phyloP scores from a whole-genome alignment of 2,329 filamentous ascomycete species.

The Paracoccidioides lutzii region DNA sequence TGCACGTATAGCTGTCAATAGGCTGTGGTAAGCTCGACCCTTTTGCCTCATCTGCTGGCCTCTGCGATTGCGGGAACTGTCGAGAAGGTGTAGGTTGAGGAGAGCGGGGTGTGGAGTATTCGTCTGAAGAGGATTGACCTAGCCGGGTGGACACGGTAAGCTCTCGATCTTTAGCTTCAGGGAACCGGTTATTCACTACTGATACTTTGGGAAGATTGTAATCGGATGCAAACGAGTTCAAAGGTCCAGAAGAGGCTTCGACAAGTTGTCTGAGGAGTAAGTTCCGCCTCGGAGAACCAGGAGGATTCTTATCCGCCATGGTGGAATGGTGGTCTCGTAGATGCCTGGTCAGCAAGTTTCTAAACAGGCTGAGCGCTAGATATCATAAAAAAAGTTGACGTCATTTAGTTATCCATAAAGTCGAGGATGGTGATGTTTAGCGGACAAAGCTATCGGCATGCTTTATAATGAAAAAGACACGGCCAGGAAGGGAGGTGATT shows the following conservation, averaged over 20 bases:
- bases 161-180: not conserved
- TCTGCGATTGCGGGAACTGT: constrained; percentile 1
- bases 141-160: not conserved
- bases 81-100: not conserved
- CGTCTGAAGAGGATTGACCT: not conserved
- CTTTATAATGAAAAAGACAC: not conserved
- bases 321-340: not conserved
- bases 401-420: not conserved
- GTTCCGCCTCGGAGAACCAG: constrained; percentile 11
- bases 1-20: constrained; percentile 32
- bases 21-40: constrained; percentile 30
- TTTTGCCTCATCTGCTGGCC: not conserved
- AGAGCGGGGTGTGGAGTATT: not conserved
- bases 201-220: constrained; percentile 1
- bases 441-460: not conserved
- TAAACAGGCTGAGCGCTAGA: not conserved
- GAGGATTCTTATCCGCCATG: not conserved
- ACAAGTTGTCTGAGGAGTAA: constrained; percentile 21
- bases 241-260: constrained; percentile 22
- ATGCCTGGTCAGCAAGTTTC: not conserved
- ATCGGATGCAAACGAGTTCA: constrained; percentile 3
- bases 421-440: too few relatives aligned
- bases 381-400: not conserved
- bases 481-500: not conserved
- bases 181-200: not conserved